Evolutionary conservation across 306 rosid species (phyloP), one percentile per base, ranked within the genome.

Genomic region (Gastrolobium bilobum): DNA sequence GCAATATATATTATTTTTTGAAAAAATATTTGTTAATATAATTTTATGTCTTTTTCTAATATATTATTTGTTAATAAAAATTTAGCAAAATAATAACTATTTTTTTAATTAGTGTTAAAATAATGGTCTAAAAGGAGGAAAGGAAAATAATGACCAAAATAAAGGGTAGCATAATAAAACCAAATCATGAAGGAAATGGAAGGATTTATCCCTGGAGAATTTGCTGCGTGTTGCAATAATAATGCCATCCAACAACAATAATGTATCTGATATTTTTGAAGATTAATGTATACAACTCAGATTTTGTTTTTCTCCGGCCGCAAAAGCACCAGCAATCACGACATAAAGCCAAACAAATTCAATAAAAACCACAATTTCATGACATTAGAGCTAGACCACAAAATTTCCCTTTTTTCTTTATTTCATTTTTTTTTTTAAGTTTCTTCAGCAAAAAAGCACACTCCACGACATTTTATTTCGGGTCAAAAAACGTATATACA

Each of bases 261-360:
- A 1, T 20, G 5, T 14, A 42, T 73, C 9, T 30, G 54, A 72
- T 72, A 72, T 73, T 73, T 57, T 75, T 75, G 40, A 37, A 63
- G 63, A 51, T 51, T 37, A 62, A 68, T 48, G 3, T 61, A 8
- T 44, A 4, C 2, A 1, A 9, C 29, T 1, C 13, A 31, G 11
- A 61, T 40, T 33, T 75, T 74, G 48, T 76, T 3, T 3, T 11
- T 63, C 40, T 33, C 10, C 9, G n/a, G 40, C 50, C 15, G 20
- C 43, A 38, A 67, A 47, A 47, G 11, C 71, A 29, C 10, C 57
- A 11, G 67, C 14, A 15, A 11, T 3, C 13, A 20, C 20, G 20
- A 11, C 7, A 34, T 52, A 34, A 53, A 6, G 30, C 53, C 44
- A 13, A 13, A 3, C 29, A 30, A 14, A 2, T 2, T 9, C 11